Base-by-base conservation (phyloP, 768 basidiomycete genomes). In the Phaffia australis region DNA sequence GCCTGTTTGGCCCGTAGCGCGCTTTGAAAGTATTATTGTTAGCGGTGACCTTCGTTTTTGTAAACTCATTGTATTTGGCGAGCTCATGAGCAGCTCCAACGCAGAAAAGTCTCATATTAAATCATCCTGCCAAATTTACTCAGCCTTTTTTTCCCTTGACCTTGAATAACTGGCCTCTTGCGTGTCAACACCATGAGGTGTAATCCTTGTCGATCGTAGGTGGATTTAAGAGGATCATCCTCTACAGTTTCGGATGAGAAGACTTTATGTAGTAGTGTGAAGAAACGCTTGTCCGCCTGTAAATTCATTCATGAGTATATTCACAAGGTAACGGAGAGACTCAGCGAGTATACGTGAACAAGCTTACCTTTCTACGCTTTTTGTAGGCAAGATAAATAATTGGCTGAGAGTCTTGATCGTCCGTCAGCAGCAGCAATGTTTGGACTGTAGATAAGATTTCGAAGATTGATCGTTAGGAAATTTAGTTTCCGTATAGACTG, bases 361-460 rank as follows among this genome's bases (percentile, higher is more conserved):
- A 23, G 52, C 73, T 51, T 60, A 86, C 89, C 83, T 90, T 93
- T 77, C 92, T 81, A 62, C 92, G 81, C 73, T 93, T 94, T 78
- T 92, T 92, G 79, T 91, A 94, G 74, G 89, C 92, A 77, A 97
- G 91, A 47, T 94, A 75, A 50, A 93, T 81, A 65, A 89, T 86
- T 21, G 86, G 74, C 25, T 80, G 78, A 30, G 73, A 69, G 15
- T 71, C 74, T 42, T 74, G 57, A 9, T 60, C 32, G 3, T 73
- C 74, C 0, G 81, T 71, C 0, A 94, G 81, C 54, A 85, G 82
- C 46, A 78, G 80, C 42, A 97, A 79, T 0, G 91, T 93, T 70
- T 85, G 76, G 1, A 92, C 87, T 67, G 54, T 27, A 15, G 32
- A 29, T 21, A 30, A 29, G 18, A 21, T 9, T 19, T 6, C 56